Evolutionary conservation across 139 green algal species (phyloP), one percentile per base, ranked within the genome.

Genomic region (Chlorella sp.): DNA sequence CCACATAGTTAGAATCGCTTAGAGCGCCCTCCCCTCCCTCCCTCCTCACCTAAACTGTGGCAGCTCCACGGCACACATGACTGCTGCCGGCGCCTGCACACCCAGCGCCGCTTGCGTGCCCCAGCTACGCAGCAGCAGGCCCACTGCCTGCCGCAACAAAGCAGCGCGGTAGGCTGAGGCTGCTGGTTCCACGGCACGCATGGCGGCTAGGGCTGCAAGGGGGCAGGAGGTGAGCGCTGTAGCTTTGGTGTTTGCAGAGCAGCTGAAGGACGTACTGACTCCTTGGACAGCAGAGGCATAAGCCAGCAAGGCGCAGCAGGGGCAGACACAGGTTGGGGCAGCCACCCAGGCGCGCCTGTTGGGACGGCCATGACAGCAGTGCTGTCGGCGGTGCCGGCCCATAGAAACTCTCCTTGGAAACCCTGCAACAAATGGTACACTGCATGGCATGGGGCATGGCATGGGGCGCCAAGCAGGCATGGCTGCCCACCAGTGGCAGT

Each of bases 321-420:
- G n/a, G n/a, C n/a, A n/a, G n/a, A n/a, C n/a, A n/a, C n/a, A n/a
- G n/a, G 44, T 51, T 51, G 44, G 6, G 60, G 60, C 63, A 69
- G 63, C 26, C 12, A 7, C 38, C 28, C 13, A 5, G 63, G 4
- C 26, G 4, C 21, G 57, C 74, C 74, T 81, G 74, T 81, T 13
- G 90, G 87, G n/a, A 90, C 86, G 0, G 90, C 75, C 73, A 95
- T 80, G 86, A 88, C 93, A 3, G 86, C 38, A 0, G 88, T 88
- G 20, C 76, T 26, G 71, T 95, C 92, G 0, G 39, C 26, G 4
- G 92, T 95, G 74, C 92, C 92, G 26, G 87, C 78, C 90, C 90
- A 95, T 34, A 93, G 71, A 39, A 92, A 95, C 86, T 95, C 92
- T 2, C 36, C 92, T 34, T 87, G 87, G 78, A 92, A 93, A 17